Evolutionary conservation across 2,329 filamentous ascomycete species (phyloP), one percentile per base, ranked within the genome.

Genomic region (Aspergillus sojae): DNA sequence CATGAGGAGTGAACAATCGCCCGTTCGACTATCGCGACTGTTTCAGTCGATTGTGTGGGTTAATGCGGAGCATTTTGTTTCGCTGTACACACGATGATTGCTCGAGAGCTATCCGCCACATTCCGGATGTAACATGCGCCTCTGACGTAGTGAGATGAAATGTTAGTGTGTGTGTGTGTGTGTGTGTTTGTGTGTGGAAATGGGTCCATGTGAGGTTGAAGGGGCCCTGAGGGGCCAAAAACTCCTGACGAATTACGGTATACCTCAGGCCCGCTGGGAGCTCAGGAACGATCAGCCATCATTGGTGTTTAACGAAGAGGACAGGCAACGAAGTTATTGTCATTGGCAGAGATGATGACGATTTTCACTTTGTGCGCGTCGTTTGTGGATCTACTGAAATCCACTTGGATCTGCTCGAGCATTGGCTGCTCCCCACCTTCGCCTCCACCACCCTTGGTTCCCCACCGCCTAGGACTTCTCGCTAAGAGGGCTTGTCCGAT

Each of bases 351-450:
- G n/a, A 23, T 50, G 52, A 63, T 65, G 63, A 61, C 36, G 53
- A 62, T 65, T 36, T 39, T 58, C 55, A 54, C 45, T 53, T 39
- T 46, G 61, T 36, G 61, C 57, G 60, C 56, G 57, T 55, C 28
- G 46, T 55, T 52, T 58, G 58, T 61, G 21, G 60, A 23, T 19
- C 43, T 39, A 30, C 14, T 46, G 26, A 46, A 23, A 57, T 30
- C 54, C 58, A 50, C 43, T 30, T 53, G 53, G 54, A 56, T 58
- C 53, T 57, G 36, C 32, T 55, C n/a, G 41, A 12, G 34, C 39
- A 45, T 57, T 57, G 54, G 54, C 57, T 36, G 46, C 14, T 48
- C 58, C 23, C 58, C 58, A 61, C 58, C 39, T 21, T 52, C 19
- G 32, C 30, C 58, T 34, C 39, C 52, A 39, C 52, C 21, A 55